These are phyloP conservation scores for Aspergillus hortae DNA, from an alignment of 2,329 filamentous ascomycete genomes.

Conservation along the genomic window DNA sequence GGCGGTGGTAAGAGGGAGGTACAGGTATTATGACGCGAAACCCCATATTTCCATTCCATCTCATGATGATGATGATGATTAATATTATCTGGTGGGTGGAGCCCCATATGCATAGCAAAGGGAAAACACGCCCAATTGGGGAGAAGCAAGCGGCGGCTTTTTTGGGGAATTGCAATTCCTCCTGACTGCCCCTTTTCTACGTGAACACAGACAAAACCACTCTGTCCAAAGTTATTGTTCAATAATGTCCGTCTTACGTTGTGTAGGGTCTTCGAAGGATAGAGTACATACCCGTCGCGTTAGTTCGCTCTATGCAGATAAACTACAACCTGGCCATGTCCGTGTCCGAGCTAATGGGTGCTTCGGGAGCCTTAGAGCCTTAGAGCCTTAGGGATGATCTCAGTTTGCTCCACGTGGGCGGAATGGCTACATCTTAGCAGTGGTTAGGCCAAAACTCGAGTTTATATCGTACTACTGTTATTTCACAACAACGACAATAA, in stretches of 20 bases:
- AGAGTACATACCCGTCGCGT: neutral
- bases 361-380: slow-evolving; percentile 1
- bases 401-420: slow-evolving; percentile 17
- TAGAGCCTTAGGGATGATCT: slow-evolving; percentile 7
- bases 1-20: slow-evolving; percentile 1
- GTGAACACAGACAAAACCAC: too few species aligned
- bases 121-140: slow-evolving; percentile 1
- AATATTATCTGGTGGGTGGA: slow-evolving; percentile 8
- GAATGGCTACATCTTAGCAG: neutral
- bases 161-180: neutral
- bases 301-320: slow-evolving; percentile 1
- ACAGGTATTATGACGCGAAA: neutral
- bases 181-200: too few species aligned
- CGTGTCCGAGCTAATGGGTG: slow-evolving; percentile 16
- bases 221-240: neutral
- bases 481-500: too few species aligned
- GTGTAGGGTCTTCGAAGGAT: neutral
- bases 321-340: slow-evolving; percentile 1
- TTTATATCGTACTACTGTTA: too few species aligned
- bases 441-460: too few species aligned
- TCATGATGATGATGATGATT: neutral
- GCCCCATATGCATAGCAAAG: slow-evolving; percentile 16
- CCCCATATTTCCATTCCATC: neutral
- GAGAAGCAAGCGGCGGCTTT: slow-evolving; percentile 4
- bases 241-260: too few species aligned